These are phyloP conservation scores for Skeletonema grethae DNA, from an alignment of 108 stramenopile genomes.

Conservation along the genomic window DNA sequence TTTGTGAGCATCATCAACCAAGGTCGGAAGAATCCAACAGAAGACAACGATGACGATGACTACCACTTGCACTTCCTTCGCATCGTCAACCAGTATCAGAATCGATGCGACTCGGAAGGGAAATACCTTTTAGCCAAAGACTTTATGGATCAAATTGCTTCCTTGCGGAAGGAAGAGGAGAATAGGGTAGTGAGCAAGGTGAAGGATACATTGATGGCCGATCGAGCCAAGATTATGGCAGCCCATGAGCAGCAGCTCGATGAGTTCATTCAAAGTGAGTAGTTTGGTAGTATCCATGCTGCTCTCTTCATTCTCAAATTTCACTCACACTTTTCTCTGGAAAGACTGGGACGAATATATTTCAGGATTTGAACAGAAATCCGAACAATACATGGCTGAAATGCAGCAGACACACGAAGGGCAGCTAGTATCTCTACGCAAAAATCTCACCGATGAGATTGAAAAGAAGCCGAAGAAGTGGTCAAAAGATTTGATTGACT, in stretches of 20 bases:
- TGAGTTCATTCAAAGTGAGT: conserved; percentile 20
- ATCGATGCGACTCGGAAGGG: conserved; percentile 19
- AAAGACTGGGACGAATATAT: conserved; percentile 16
- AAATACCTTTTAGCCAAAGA: conserved; percentile 19
- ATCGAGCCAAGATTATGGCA: conserved; percentile 2
- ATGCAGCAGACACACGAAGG: conserved; percentile 11
- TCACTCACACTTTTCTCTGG: not conserved
- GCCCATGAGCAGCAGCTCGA: conserved; percentile 11
- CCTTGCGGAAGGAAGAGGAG: conserved; percentile 20
- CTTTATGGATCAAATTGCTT: conserved; percentile 12
- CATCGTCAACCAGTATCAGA: conserved; percentile 9
- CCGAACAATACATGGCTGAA: not conserved
- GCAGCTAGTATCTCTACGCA: not conserved
- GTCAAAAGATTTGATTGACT: conserved; percentile 18
- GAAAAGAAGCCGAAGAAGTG: conserved; percentile 11
- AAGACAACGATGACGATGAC: not conserved
- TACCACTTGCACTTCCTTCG: conserved; percentile 3
- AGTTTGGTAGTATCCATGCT: not conserved
- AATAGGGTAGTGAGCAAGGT: not conserved
- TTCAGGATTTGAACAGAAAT: conserved; percentile 12
- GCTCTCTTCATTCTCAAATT: not conserved
- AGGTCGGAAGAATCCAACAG: not conserved
- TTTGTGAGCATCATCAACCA: conserved; percentile 7
- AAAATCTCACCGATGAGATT: not conserved
- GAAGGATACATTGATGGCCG: not conserved